Percentiles rank a stretch among this genome's conserved stretches.
Conservation (phyloP, 441 rosid genomes). For the Viola pubescens region DNA sequence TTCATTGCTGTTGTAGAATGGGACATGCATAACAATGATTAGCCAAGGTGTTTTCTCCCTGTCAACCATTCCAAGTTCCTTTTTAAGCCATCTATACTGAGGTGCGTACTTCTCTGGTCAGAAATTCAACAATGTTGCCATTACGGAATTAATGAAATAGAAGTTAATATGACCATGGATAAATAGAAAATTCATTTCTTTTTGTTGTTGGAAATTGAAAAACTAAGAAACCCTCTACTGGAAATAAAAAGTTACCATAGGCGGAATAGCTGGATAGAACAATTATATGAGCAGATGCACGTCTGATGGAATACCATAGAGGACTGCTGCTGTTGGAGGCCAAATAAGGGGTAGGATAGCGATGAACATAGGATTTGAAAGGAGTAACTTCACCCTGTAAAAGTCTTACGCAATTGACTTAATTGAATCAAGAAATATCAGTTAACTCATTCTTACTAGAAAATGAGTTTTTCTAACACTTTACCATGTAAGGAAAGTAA, state of each 20-base stretch:
- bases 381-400: conserved; percentile 45
- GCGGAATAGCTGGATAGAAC: conserved; percentile 59
- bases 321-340: conserved; percentile 46
- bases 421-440: not conserved
- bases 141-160: not conserved
- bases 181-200: not conserved
- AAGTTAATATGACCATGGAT: not conserved
- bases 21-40: conserved; percentile 41
- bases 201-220: not conserved
- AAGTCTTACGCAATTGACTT: too few species aligned
- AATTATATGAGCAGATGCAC: conserved; percentile 52
- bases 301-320: conserved; percentile 48
- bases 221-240: not conserved
- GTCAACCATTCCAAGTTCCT: conserved; percentile 34
- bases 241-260: conserved; percentile 31
- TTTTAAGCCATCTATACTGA: conserved; percentile 39
- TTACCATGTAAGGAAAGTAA: conserved; percentile 55
- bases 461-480: not conserved
- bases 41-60: conserved; percentile 51
- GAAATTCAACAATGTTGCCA: not conserved
- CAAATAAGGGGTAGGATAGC: conserved; percentile 41
- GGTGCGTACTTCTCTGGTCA: conserved; percentile 36
- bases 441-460: not conserved
- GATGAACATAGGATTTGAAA: conserved; percentile 41
- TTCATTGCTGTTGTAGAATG: conserved; percentile 35